Percentiles rank a stretch among this genome's conserved stretches.
phyloP scores from a whole-genome alignment of 805 yeast species.

The Saturnispora sanitii region DNA sequence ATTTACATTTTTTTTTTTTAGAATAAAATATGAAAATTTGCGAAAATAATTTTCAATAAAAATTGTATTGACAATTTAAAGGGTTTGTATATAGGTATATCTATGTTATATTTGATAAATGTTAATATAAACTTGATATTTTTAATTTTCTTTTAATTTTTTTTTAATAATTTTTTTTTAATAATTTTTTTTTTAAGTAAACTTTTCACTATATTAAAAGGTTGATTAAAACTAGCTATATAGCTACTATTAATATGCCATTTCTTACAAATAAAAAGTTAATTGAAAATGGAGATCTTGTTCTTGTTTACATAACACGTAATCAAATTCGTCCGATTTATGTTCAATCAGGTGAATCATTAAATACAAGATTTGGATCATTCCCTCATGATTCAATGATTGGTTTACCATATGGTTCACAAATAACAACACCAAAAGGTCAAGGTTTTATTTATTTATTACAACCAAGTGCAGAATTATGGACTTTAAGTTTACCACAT shows the following conservation, averaged over 20 bases:
- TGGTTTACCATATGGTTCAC: conserved; percentile 75
- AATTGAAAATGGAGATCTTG: conserved; percentile 83
- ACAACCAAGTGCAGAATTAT: conserved; percentile 89
- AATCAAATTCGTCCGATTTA: conserved; percentile 67
- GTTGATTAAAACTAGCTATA: background rate
- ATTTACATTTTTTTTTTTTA: no score
- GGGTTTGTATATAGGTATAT: no score
- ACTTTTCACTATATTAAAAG: background rate
- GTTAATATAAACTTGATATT: no score
- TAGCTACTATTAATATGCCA: no score
- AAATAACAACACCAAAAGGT: conserved; percentile 60
- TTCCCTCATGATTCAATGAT: conserved; percentile 81
- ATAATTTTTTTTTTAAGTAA: background rate
- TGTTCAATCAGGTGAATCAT: conserved; percentile 45
- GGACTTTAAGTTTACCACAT: conserved; percentile 95
- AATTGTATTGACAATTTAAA: no score
- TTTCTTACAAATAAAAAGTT: conserved; percentile 42
- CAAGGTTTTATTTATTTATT: conserved; percentile 79
- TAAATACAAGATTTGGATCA: conserved; percentile 84
- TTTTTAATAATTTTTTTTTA: no score
- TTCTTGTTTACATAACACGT: conserved; percentile 77
- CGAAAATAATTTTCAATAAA: no score
- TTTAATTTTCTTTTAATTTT: no score
- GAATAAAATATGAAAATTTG: no score
- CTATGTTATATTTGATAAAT: no score